These are phyloP conservation scores for Arabidopsis arenosa DNA, from an alignment of 345 rosid species.

Conservation along the genomic window DNA sequence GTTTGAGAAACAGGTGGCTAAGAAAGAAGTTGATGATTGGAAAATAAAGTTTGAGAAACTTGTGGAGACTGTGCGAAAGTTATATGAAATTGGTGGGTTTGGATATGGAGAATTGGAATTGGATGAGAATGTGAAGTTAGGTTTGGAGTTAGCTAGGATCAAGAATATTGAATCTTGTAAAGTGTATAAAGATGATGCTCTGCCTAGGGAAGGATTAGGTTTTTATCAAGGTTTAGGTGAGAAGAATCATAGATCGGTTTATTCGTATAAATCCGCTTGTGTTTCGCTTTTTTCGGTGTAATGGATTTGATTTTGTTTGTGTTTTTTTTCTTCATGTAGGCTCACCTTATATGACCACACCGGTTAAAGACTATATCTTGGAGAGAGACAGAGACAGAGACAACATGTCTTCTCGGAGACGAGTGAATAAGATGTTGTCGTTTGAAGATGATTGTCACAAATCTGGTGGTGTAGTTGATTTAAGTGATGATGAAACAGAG, in stretches of 20 bases:
- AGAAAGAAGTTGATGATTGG: constrained; percentile 56
- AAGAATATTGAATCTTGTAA: constrained; percentile 21
- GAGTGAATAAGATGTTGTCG: constrained; percentile 50
- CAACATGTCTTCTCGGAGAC: constrained; percentile 25
- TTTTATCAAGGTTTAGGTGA: constrained; percentile 42
- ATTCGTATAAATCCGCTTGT: background rate
- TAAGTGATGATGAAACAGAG: constrained; percentile 63
- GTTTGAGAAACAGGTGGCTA: constrained; percentile 57
- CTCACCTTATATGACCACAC: constrained; percentile 44
- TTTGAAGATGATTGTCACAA: constrained; percentile 53
- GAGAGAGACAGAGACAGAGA: constrained; percentile 39
- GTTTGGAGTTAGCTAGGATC: constrained; percentile 18
- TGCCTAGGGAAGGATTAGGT: constrained; percentile 12
- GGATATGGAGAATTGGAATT: constrained; percentile 21
- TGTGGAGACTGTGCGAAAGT: constrained; percentile 38
- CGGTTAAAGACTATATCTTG: constrained; percentile 34
- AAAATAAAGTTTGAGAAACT: constrained; percentile 59
- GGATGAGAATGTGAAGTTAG: constrained; percentile 38
- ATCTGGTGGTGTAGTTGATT: constrained; percentile 47
- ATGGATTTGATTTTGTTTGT: background rate
- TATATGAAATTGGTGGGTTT: constrained; percentile 28
- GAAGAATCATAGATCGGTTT: background rate
- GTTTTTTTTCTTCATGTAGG: constrained; percentile 38
- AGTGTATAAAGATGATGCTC: background rate
- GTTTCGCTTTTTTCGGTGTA: background rate